A percentile compares a stretch with the other conserved stretches of the same genome.
phyloP scores from a whole-genome alignment of 768 basidiomycete genomes.

The Boletus pseudo-olivaceus region DNA sequence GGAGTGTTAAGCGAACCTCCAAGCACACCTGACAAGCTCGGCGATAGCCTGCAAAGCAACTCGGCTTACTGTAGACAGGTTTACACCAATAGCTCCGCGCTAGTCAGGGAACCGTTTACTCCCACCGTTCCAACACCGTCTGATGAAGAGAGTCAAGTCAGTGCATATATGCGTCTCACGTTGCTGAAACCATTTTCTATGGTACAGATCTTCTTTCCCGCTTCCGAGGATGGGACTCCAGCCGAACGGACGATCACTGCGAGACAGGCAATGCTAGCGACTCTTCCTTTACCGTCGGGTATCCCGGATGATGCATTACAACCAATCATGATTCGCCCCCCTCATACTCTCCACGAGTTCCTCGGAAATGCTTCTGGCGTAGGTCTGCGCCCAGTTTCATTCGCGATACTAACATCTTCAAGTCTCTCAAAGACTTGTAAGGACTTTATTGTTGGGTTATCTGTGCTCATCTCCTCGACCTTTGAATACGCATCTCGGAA shows the following conservation, averaged over 20 bases:
- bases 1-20: not conserved
- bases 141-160: constrained; percentile 15
- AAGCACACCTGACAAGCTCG: constrained; percentile 20
- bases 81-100: constrained; percentile 8
- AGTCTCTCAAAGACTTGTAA: constrained; percentile 60
- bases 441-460: constrained; percentile 19
- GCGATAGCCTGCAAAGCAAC: constrained; percentile 25
- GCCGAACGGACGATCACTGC: constrained; percentile 46
- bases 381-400: constrained; percentile 21
- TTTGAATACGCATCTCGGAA: not conserved
- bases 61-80: constrained; percentile 23
- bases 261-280: constrained; percentile 53
- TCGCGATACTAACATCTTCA: constrained; percentile 10
- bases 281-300: constrained; percentile 60
- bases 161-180: constrained; percentile 15
- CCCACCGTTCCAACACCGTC: not conserved
- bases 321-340: constrained; percentile 63
- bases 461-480: not conserved
- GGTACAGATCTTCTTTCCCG: not conserved
- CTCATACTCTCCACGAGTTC: constrained; percentile 68
- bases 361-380: constrained; percentile 57
- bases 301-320: constrained; percentile 64
- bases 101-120: not conserved
- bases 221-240: not conserved
- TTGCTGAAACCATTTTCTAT: not conserved